Evolutionary conservation across 2,329 filamentous ascomycete genomes (phyloP), one percentile per base, ranked within the genome.

Genomic region (Venturia pyrina): DNA sequence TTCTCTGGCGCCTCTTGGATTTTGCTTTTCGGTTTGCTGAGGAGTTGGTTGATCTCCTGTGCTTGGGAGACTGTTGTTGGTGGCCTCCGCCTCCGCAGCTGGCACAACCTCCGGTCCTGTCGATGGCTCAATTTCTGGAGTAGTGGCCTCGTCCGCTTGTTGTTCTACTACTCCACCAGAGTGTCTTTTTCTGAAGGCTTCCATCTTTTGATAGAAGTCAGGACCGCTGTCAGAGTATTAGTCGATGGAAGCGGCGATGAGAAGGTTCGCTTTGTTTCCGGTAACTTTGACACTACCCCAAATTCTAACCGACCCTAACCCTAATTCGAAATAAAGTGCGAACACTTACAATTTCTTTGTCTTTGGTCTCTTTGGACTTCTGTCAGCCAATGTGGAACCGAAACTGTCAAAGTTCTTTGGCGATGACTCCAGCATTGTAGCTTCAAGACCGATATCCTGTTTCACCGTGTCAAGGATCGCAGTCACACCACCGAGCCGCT

Each of bases 401-500:
- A 32, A 28, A 37, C 28, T 59, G 19, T 59, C 53, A 59, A 59
- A 34, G 10, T 37, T 59, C 24, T 59, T 37, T 13, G 53, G 53
- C 17, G 53, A 59, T 28, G 24, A 13, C 53, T 59, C 40, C 21
- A 46, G 28, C 44, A 60, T 19, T 41, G 57, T 37, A 28, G 41
- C 44, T 13, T 66, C 64, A 17, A 64, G 28, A 37, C 50, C 62
- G 4, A 40, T 63, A 21, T 65, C 59, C 15, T 59, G 48, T 21
- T 61, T 48, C 40, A 62, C 40, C 6, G 48, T 28, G 32, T 46
- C 37, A 17, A 56, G n/a, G 19, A 40, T 62, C 1, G 21, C n/a
- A 70, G 15, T 32, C 11, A 11, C 69, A 60, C 63, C 79, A 1
- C 80, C 81, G 66, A 78, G 75, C 2, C 69, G 62, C 11, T 73